phyloP scores from a whole-genome alignment of 441 rosid species.

The Mallotus repandus region DNA sequence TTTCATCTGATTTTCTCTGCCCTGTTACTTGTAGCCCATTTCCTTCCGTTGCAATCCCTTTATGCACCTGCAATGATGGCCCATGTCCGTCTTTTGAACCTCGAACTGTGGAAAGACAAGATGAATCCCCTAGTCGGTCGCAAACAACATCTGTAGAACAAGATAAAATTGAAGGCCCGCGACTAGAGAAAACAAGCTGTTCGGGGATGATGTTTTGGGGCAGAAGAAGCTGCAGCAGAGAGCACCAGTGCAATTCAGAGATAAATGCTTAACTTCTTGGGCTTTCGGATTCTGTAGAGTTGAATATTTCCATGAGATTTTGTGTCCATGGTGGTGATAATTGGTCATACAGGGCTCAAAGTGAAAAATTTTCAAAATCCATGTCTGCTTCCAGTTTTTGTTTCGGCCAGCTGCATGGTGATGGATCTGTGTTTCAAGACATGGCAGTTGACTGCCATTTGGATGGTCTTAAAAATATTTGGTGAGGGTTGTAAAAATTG shows the following conservation, averaged over 20 bases:
- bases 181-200: slow-evolving; percentile 79
- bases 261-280: slow-evolving; percentile 59
- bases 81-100: slow-evolving; percentile 82
- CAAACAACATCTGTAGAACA: slow-evolving; percentile 46
- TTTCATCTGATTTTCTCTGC: slow-evolving; percentile 82
- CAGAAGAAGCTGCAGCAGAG: slow-evolving; percentile 97
- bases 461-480: slow-evolving; percentile 12
- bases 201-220: slow-evolving; percentile 97
- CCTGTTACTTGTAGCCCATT: slow-evolving; percentile 94
- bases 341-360: background rate
- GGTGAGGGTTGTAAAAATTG: slow-evolving; percentile 32
- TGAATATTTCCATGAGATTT: background rate
- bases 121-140: slow-evolving; percentile 45
- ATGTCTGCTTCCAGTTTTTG: slow-evolving; percentile 32
- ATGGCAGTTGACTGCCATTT: slow-evolving; percentile 19
- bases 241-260: slow-evolving; percentile 93
- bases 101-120: slow-evolving; percentile 44
- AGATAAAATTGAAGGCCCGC: slow-evolving; percentile 69
- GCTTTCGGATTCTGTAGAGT: slow-evolving; percentile 10
- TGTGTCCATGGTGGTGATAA: slow-evolving; percentile 2
- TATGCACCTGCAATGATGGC: slow-evolving; percentile 83
- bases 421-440: slow-evolving; percentile 24
- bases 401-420: slow-evolving; percentile 28
- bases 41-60: slow-evolving; percentile 79
- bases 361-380: slow-evolving; percentile 22